These are phyloP conservation scores for Przewalskia tangutica DNA, from an alignment of 257 asterid genomes.

Conservation along the genomic window DNA sequence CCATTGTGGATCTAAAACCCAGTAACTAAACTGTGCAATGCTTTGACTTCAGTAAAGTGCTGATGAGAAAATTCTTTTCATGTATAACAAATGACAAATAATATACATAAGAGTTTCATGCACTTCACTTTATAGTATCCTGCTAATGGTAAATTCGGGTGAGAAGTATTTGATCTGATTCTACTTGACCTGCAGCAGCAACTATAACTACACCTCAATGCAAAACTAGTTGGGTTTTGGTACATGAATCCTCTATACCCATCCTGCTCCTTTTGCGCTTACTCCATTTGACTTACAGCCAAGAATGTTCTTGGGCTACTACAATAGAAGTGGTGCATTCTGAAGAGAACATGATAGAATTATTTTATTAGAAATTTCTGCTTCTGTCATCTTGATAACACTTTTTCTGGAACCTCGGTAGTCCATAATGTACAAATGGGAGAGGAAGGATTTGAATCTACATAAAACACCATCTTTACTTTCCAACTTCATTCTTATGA, in stretches of 20 bases:
- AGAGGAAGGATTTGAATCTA: background rate
- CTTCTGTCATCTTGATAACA: background rate
- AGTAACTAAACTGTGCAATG: background rate
- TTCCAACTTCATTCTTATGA: background rate
- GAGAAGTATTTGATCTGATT: background rate
- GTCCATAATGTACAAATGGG: background rate
- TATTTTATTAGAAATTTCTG: background rate
- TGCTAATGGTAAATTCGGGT: background rate
- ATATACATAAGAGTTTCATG: background rate
- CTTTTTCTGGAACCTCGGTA: background rate
- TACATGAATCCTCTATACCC: background rate
- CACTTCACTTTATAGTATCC: background rate
- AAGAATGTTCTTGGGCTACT: background rate
- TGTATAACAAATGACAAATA: background rate
- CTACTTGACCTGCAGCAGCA: background rate
- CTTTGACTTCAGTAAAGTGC: background rate
- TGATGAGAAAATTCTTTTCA: background rate
- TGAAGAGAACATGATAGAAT: background rate
- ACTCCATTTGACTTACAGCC: background rate
- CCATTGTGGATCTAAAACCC: background rate
- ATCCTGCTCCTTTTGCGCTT: background rate
- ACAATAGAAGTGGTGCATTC: background rate
- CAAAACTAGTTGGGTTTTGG: background rate
- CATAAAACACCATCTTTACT: background rate
- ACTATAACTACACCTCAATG: background rate